Evolutionary conservation across 169 alveolate species (phyloP), one percentile per base, ranked within the genome.

Genomic region (Plasmodium chabaudi): DNA sequence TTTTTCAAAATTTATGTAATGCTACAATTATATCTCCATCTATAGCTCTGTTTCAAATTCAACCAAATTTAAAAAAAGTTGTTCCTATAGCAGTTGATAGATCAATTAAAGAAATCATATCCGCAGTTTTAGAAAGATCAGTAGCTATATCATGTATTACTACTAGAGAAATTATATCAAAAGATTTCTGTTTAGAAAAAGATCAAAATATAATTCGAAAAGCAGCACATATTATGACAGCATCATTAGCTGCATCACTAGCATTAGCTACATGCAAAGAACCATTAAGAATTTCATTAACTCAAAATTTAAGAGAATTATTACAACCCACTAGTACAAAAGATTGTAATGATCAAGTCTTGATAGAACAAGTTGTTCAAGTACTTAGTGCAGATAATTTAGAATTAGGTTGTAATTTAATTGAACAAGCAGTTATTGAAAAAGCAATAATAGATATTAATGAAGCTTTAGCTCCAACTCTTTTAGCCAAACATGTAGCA

Each of bases 181-280:
- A 98, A 93, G 99, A 99, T 91, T 98, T 98, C 82, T 97, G 98
- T 77, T 93, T 95, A 70, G 99, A 98, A 92, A 93, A 94, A 44
- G 98, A 98, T 91, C 99, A 96, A 92, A 88, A 94, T 12, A 92
- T 96, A 82, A 93, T 98, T 47, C 93, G 96, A 27, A 94, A 95
- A 25, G 99, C 99, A 1, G 95, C 99, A 44, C 97, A 96, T 59
- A 87, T 94, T 71, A 97, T 97, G 96, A 97, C 97, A 63, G 94
- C 98, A 44, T 93, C 95, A 23, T 87, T 98, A 47, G 98, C 99
- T 9, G 98, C 99, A 9, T 93, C 98, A 21, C 95, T 99, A 72
- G 99, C 99, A 6, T 94, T 95, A 55, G 99, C 98, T 53, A 98
- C 99, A 13, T 96, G 99, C 71, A 97, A 97, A 92, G 99, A 98